phyloP scores from a whole-genome alignment of 2,329 filamentous ascomycete genomes.

The Cytospora piceicola region DNA sequence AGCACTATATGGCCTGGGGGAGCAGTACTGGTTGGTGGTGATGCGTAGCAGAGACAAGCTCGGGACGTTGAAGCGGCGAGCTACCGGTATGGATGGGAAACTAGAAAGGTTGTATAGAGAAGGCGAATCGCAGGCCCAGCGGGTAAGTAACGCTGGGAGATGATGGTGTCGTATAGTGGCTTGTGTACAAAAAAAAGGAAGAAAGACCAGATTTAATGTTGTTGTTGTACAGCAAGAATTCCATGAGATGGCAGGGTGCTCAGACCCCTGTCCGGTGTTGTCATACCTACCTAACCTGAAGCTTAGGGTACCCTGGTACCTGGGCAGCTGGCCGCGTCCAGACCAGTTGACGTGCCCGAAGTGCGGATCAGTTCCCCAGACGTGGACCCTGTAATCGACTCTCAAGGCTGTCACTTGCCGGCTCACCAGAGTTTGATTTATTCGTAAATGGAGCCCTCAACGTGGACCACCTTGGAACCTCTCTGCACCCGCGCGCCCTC shows the following conservation, averaged over 20 bases:
- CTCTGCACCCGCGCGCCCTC: too few species aligned
- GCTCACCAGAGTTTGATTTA: too few species aligned
- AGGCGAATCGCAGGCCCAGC: background rate
- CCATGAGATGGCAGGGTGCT: background rate
- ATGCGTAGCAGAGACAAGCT: background rate
- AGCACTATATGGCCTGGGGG: background rate
- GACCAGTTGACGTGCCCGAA: background rate
- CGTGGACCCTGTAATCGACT: background rate
- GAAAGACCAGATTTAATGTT: background rate
- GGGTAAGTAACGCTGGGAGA: background rate
- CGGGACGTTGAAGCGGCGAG: background rate
- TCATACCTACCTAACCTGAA: conserved; percentile 1
- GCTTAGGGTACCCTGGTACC: background rate
- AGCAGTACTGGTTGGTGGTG: conserved; percentile 5
- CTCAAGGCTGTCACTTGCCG: background rate
- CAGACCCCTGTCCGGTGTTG: conserved; percentile 1
- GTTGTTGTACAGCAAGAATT: background rate
- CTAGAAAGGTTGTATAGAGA: background rate
- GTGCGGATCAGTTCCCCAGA: background rate
- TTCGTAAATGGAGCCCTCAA: background rate
- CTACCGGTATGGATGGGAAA: conserved; percentile 13
- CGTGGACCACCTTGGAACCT: too few species aligned
- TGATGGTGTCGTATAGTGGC: background rate
- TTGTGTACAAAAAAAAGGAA: background rate
- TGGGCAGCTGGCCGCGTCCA: background rate